Base-by-base conservation (phyloP, 2,329 filamentous ascomycete genomes). In the Laburnicola sp. region DNA sequence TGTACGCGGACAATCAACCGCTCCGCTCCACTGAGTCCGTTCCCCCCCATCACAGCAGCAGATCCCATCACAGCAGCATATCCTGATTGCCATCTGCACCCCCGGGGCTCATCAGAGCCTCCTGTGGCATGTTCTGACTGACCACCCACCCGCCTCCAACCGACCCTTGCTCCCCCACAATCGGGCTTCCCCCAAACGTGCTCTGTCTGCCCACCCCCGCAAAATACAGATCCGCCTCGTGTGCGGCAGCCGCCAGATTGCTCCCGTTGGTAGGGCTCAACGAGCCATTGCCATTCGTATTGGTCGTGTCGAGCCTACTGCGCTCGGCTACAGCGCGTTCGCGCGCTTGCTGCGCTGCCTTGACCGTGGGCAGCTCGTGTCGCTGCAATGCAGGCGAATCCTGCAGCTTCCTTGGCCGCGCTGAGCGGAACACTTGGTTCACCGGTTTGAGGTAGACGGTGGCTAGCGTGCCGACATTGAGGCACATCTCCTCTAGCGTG, bases 361-460 rank as follows among this genome's bases (percentile, higher is more conserved):
- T 75, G 16, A 79, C 80, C 1, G 82, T 82, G 0, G 85, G 83
- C 0, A 89, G 73, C 11, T 80, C 78, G 48, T 88, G 82, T 57
- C 84, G 86, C 74, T 97, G 94, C 34, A 99, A 78, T 0, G 92
- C 92, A 0, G 93, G 92, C 2, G 87, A 93, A 46, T 96, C 89
- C 48, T 85, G 81, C 2, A 99, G 80, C 50, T 86, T 86, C 22
- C 91, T 83, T 1, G 90, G 88, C 10, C 94, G 84, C 9, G 94
- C 93, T 16, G 87, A 87, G 50, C 94, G 87, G 80, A 99, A 99
- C 7, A 99, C 94, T 47, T 94, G 93, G 71, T 97, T 91, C 4
- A 99, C 93, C 3, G 94, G 94, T 73, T 99, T 99, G 43, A 99
- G 84, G 73, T 99, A 99, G 45, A 99, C 93, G 0, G 94, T 99